These are phyloP conservation scores for Phytophthora idaei DNA, from an alignment of 352 stramenopile genomes.

Conservation along the genomic window DNA sequence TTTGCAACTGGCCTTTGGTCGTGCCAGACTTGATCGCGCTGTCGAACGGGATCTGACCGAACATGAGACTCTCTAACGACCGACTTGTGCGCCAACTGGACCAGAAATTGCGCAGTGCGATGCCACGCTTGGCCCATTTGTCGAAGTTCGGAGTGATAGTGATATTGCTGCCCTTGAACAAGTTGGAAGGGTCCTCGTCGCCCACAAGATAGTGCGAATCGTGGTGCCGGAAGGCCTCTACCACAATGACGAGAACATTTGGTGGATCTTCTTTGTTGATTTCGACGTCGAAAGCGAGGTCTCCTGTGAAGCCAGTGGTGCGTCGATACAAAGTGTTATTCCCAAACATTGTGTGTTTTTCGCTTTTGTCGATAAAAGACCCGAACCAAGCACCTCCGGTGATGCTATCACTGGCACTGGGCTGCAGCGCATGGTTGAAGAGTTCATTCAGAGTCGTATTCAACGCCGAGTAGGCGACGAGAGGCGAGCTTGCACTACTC, in stretches of 20 bases:
- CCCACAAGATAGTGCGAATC: conserved; percentile 62
- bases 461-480: conserved; percentile 34
- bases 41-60: conserved; percentile 56
- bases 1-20: neutral
- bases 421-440: neutral
- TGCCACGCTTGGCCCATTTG: conserved; percentile 50
- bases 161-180: conserved; percentile 27
- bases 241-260: conserved; percentile 56
- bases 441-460: conserved; percentile 38
- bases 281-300: conserved; percentile 50
- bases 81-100: conserved; percentile 62
- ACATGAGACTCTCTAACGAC: conserved; percentile 59
- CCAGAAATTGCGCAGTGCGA: conserved; percentile 63
- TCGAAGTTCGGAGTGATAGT: conserved; percentile 58
- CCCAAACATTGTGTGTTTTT: conserved; percentile 45
- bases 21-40: conserved; percentile 23
- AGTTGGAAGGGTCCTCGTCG: conserved; percentile 26
- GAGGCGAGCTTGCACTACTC: conserved; percentile 14
- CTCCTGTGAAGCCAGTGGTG: conserved; percentile 49
- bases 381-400: neutral
- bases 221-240: conserved; percentile 64
- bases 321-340: conserved; percentile 45
- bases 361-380: conserved; percentile 3
- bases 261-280: conserved; percentile 39
- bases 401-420: neutral